phyloP scores from a whole-genome alignment of 306 rosid genomes.

The Hippophae tibetana region DNA sequence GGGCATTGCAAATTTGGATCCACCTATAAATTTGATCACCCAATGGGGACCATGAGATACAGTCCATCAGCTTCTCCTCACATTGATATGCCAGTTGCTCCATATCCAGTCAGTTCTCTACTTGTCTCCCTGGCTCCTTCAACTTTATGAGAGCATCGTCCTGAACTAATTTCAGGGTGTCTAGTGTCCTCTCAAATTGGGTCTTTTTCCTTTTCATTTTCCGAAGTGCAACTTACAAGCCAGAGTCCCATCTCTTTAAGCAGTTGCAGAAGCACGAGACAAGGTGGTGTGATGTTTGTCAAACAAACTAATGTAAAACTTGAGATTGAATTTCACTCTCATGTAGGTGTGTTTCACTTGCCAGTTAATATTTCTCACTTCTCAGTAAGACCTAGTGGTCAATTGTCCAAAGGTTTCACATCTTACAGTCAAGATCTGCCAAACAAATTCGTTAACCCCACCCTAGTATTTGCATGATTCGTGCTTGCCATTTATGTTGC shows the following conservation, averaged over 20 bases:
- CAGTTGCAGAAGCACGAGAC: conserved; percentile 50
- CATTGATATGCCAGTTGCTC: conserved; percentile 54
- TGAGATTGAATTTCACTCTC: too few species aligned
- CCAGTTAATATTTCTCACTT: too few species aligned
- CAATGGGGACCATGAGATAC: conserved; percentile 51
- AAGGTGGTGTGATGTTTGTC: conserved; percentile 23
- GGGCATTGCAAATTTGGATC: conserved; percentile 81
- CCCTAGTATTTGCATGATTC: too few species aligned
- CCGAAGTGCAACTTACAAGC: conserved; percentile 54
- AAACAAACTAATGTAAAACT: too few species aligned
- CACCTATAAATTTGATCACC: conserved; percentile 81
- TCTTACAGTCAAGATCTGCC: too few species aligned
- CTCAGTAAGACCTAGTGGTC: too few species aligned
- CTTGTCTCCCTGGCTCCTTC: conserved; percentile 59
- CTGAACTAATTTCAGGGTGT: conserved; percentile 38
- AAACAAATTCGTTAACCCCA: too few species aligned
- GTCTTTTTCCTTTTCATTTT: conserved; percentile 23
- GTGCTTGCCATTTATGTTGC: too few species aligned
- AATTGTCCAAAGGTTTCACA: too few species aligned
- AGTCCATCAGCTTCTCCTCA: conserved; percentile 61
- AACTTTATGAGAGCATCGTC: conserved; percentile 47
- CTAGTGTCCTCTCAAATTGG: conserved; percentile 59
- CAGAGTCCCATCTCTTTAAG: conserved; percentile 46
- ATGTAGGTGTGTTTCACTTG: too few species aligned
- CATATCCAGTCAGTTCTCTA: conserved; percentile 68